A percentile compares a stretch with the other conserved stretches of the same genome.
Evolutionary conservation across 225 moss, liverwort and hornwort genomes (phyloP).

Genomic region (Physcomitrium patens): DNA sequence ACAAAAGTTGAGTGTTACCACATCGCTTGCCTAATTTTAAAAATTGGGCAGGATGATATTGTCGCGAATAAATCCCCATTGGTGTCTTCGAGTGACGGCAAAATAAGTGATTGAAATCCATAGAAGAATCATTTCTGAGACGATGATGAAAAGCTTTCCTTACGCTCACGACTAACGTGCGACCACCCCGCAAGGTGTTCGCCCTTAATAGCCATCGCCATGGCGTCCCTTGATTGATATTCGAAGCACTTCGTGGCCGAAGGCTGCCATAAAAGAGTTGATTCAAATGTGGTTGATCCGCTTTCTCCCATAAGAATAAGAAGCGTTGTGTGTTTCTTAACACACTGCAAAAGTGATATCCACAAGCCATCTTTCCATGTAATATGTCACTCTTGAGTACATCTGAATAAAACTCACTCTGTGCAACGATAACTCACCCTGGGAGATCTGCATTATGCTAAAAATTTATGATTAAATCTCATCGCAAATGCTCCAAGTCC

Average conservation of each 20-base stretch:
- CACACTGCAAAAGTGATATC: slow-evolving; percentile 12
- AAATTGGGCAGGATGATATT: slow-evolving; percentile 40
- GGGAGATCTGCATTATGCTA: not conserved
- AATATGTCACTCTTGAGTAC: not conserved
- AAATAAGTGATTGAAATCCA: no score
- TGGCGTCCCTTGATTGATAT: not conserved
- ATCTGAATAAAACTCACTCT: not conserved
- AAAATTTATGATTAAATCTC: not conserved
- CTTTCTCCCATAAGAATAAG: not conserved
- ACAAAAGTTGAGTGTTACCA: slow-evolving; percentile 46
- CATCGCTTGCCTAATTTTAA: slow-evolving; percentile 35
- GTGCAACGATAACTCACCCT: not conserved
- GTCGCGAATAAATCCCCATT: slow-evolving; percentile 26
- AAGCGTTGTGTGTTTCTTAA: slow-evolving; percentile 24
- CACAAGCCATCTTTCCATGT: not conserved
- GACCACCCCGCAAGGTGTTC: slow-evolving; percentile 19
- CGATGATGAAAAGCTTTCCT: not conserved
- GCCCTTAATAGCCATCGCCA: not conserved
- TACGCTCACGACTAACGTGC: slow-evolving; percentile 12
- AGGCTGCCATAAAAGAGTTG: not conserved
- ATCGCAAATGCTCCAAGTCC: slow-evolving; percentile 37
- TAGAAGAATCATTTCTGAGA: not conserved
- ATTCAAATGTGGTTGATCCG: not conserved
- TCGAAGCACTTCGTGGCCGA: not conserved
- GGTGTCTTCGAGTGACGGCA: not conserved